Conservation (phyloP, 768 basidiomycete genomes). For the Hemileccinum impolitum region DNA sequence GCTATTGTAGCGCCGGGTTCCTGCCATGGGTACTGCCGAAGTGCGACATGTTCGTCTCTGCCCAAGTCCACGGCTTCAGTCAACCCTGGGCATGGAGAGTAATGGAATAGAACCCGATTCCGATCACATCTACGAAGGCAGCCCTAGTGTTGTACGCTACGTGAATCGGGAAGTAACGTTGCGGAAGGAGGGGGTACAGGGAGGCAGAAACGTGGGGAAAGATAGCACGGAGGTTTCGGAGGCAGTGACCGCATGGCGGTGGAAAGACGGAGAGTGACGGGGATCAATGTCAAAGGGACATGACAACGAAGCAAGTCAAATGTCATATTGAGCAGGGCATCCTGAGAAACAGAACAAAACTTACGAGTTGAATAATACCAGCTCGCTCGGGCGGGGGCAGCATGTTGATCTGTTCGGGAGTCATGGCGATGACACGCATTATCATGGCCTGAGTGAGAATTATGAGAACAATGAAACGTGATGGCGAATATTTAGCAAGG, state of each 20-base stretch:
- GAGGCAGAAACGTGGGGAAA: conserved; percentile 12
- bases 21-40: not conserved
- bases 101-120: conserved; percentile 2
- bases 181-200: conserved; percentile 14
- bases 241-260: conserved; percentile 6
- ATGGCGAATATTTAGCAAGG: conserved; percentile 1
- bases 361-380: conserved; percentile 79
- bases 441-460: conserved; percentile 56
- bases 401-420: conserved; percentile 76
- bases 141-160: conserved; percentile 31
- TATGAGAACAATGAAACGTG: conserved; percentile 12
- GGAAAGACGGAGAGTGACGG: conserved; percentile 17
- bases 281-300: conserved; percentile 27
- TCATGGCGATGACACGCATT: conserved; percentile 76
- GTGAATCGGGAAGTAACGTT: conserved; percentile 6
- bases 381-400: conserved; percentile 71
- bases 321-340: conserved; percentile 11
- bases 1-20: not conserved
- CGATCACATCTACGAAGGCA: conserved; percentile 25
- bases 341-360: conserved; percentile 29
- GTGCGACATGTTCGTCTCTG: conserved; percentile 5
- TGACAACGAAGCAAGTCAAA: conserved; percentile 9
- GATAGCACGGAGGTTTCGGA: conserved; percentile 6
- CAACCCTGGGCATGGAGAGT: conserved; percentile 6
- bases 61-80: not conserved